These are phyloP conservation scores for Fusarium cicatricum DNA, from an alignment of 2,329 filamentous ascomycete genomes.

Conservation along the genomic window DNA sequence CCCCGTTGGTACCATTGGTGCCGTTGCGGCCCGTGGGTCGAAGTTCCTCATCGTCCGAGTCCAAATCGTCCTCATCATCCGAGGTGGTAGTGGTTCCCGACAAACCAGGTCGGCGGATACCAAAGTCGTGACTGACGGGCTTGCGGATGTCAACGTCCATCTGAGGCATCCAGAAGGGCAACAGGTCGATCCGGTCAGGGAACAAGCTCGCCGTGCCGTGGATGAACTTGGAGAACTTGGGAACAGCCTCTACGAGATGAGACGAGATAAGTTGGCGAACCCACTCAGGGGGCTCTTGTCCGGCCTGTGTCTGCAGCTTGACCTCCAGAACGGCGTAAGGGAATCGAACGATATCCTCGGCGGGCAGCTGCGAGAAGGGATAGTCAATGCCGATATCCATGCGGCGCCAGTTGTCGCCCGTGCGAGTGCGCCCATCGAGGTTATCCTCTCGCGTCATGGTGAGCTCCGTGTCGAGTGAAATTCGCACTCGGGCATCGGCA, in stretches of 20 bases:
- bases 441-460: slow-evolving; percentile 97
- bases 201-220: slow-evolving; percentile 91
- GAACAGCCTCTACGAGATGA: slow-evolving; percentile 97
- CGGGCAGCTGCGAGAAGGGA: slow-evolving; percentile 87
- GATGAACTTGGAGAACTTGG: slow-evolving; percentile 99
- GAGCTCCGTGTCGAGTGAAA: slow-evolving; percentile 95
- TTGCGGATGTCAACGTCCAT: slow-evolving; percentile 99
- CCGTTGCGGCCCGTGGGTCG: slow-evolving; percentile 16
- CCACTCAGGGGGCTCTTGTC: slow-evolving; percentile 96
- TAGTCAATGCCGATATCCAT: slow-evolving; percentile 98
- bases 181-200: slow-evolving; percentile 83
- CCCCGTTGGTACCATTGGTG: slow-evolving; percentile 41
- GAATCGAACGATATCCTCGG: slow-evolving; percentile 87
- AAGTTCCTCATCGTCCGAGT: slow-evolving; percentile 70
- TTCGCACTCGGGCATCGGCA: slow-evolving; percentile 93
- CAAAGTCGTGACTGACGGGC: slow-evolving; percentile 86
- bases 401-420: slow-evolving; percentile 91
- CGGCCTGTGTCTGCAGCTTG: slow-evolving; percentile 95
- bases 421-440: slow-evolving; percentile 77
- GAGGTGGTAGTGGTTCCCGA: slow-evolving; percentile 81
- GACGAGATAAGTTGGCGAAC: slow-evolving; percentile 91
- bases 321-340: slow-evolving; percentile 97
- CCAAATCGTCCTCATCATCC: slow-evolving; percentile 75
- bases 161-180: slow-evolving; percentile 98
- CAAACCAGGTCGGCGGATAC: slow-evolving; percentile 81